Base-by-base conservation (phyloP, 2,329 filamentous ascomycete genomes). In the Scedosporium boydii region DNA sequence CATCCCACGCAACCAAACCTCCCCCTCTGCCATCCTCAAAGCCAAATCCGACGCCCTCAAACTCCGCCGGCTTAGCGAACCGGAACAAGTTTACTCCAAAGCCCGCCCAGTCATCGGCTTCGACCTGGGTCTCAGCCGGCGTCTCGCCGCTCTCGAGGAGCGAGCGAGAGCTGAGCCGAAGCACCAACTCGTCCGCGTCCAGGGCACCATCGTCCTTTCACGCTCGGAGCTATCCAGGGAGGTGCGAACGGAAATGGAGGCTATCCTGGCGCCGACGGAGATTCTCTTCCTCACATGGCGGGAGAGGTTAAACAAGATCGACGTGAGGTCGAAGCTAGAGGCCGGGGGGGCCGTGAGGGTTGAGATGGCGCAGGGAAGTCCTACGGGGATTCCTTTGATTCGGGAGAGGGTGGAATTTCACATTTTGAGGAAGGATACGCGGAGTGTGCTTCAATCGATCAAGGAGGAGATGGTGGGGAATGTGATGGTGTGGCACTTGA, bases 131-230 rank as follows among this genome's bases (percentile, higher is more conserved):
- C 57, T 59, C 57, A 26, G 29, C 7, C 57, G 38, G 4, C 34
- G 57, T 2, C 29, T 59, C 38, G 14, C 38, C 16, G 57, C 34
- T n/a, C 57, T 59, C 34, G 57, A 59, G 21, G 10, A 44, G 16
- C 57, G 57, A 5, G 57, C 57, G 38, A 18, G 12, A 16, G 34
- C 38, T n/a, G 57, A 59, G 57, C 57, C 57, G 16, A 44, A 42
- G 38, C 57, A 59, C 57, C 38, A 26, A 4, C 57, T 59, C 21
- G 57, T 59, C n/a, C 57, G 38, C 12, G 57, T 59, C 6, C 57
- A 59, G 57, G 57, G 57, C 34, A 59, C 57, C 38, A 59, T 59
- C 23, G 57, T 59, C 2, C 57, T 59, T 3, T 59, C 57, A n/a
- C 57, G 57, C n/a, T 38, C 18, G 3, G 38, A 26, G n/a, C 57